phyloP scores from a whole-genome alignment of 805 yeast genomes.

The Jamesozyma piceae region DNA sequence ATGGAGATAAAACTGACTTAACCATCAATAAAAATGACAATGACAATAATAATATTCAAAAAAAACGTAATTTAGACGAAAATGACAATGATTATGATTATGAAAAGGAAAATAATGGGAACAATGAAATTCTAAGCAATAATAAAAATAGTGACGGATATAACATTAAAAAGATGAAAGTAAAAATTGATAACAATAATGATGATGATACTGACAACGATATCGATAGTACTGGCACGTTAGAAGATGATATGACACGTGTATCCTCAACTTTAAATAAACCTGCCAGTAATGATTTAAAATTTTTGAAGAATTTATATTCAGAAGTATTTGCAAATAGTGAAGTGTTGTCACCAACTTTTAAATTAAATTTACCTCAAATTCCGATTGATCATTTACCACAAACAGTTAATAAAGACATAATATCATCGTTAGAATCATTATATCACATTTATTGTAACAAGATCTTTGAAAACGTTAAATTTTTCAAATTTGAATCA shows the following conservation, averaged over 20 bases:
- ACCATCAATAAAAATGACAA: background rate
- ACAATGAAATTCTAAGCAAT: background rate
- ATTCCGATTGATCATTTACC: conserved; percentile 32
- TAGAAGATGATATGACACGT: background rate
- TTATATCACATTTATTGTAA: conserved; percentile 58
- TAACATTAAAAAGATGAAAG: too few species aligned
- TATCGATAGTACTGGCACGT: background rate
- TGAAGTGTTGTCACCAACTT: conserved; percentile 3
- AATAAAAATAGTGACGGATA: background rate
- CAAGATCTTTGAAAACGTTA: conserved; percentile 51
- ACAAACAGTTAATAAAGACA: conserved; percentile 31
- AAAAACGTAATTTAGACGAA: background rate
- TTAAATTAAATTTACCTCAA: conserved; percentile 33
- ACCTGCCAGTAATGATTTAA: background rate
- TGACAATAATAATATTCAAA: background rate
- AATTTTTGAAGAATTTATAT: conserved; percentile 2
- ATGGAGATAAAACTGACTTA: background rate
- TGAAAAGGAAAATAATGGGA: background rate
- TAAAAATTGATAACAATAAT: background rate
- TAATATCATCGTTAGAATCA: conserved; percentile 52
- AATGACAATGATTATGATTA: background rate
- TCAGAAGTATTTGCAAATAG: conserved; percentile 1
- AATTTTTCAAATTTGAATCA: conserved; percentile 58
- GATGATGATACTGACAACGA: background rate
- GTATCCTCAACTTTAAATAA: background rate